Base-by-base conservation (phyloP, 768 basidiomycete species). In the Lactarius deliciosus region DNA sequence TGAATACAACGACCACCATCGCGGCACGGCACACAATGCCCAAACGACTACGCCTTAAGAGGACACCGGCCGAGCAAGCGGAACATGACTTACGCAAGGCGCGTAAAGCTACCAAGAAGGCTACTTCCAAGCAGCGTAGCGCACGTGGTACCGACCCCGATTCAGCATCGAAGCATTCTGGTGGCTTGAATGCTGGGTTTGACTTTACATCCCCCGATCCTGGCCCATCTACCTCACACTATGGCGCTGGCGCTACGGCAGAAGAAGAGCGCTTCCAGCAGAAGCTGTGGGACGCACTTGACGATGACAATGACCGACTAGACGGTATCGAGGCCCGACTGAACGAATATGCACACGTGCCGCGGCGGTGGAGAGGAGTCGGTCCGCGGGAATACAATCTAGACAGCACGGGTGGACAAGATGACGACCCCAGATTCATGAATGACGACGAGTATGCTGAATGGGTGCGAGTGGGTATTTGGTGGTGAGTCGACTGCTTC, bases 361-460 rank as follows among this genome's bases (percentile, higher is more conserved):
- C 92, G 5, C 80, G 83, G 70, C 82, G 91, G 47, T 93, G 91
- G 89, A 76, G 81, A 47, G 74, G 78, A 63, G 72, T 64, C 79
- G 81, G 69, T 76, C 77, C 34, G 76, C 80, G 71, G 77, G 75
- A 85, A 74, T 71, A 77, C 75, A 74, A 81, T 76, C 71, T 84
- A 3, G 78, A 47, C 75, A 73, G 40, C 57, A 74, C 68, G 60
- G 54, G 60, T 2, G 72, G 72, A 5, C 71, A 70, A 16, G 70
- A 72, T 20, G 71, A 76, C 6, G 76, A 85, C 65, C 79, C 81
- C 34, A 74, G 72, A 57, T 69, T 74, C 57, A 89, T 96, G 89
- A 87, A 89, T 66, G 93, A 95, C 9, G 90, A 95, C 70, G 88
- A 92, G 66, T 96, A 96, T 70, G 85, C 89, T 1, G 91, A 93